Evolutionary conservation across 1,284 basidiomycete species (phyloP).

Genomic region (Ceratobasidium sp.): DNA sequence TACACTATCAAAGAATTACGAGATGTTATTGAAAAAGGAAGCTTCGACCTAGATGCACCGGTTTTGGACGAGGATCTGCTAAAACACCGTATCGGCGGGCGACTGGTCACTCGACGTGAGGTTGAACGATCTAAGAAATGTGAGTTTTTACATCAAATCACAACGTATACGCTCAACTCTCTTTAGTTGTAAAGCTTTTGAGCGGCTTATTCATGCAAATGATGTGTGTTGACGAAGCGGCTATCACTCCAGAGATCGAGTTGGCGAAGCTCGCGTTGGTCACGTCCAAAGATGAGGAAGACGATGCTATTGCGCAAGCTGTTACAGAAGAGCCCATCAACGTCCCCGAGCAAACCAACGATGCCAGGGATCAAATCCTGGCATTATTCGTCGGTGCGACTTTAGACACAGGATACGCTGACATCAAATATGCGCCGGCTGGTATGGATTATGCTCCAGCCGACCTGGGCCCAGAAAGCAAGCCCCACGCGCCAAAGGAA

Average conservation of each 20-base stretch:
- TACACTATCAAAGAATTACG: slow-evolving; percentile 93
- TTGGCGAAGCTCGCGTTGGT: slow-evolving; percentile 94
- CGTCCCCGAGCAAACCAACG: background rate
- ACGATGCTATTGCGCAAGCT: slow-evolving; percentile 64
- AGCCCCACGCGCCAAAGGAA: slow-evolving; percentile 67
- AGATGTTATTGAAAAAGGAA: slow-evolving; percentile 71
- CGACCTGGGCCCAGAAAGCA: background rate
- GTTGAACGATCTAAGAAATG: slow-evolving; percentile 87
- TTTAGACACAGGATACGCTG: too few species aligned
- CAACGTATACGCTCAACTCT: slow-evolving; percentile 17
- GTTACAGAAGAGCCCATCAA: slow-evolving; percentile 11
- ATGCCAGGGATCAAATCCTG: background rate
- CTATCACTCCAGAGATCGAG: slow-evolving; percentile 87
- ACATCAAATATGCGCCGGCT: too few species aligned
- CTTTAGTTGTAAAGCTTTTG: slow-evolving; percentile 81
- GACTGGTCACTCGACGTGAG: slow-evolving; percentile 83
- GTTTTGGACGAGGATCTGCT: slow-evolving; percentile 80
- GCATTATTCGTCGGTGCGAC: background rate
- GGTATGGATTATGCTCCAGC: background rate
- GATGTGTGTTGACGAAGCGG: slow-evolving; percentile 73
- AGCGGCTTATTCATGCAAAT: slow-evolving; percentile 84
- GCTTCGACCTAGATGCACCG: slow-evolving; percentile 68
- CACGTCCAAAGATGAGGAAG: slow-evolving; percentile 90
- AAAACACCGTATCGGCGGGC: slow-evolving; percentile 86
- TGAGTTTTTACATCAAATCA: slow-evolving; percentile 58